Evolutionary conservation across 768 basidiomycete genomes (phyloP), one percentile per base, ranked within the genome.

Genomic region (Kwoniella dejecticola): DNA sequence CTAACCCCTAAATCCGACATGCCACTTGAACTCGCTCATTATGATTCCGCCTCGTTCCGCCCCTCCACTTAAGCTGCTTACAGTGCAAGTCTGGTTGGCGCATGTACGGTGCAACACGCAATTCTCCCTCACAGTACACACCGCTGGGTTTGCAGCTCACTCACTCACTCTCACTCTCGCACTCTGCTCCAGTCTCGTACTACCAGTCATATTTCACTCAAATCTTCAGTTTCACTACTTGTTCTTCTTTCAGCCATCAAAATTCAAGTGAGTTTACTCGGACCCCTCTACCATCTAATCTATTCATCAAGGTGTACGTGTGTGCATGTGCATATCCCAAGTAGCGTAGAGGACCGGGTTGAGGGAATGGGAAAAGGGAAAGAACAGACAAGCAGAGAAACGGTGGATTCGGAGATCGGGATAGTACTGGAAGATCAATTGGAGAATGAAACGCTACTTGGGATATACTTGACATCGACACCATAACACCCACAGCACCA

Each of bases 191-290:
- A 26, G 21, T 24, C 47, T 30, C 30, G 31, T 27, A 41, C 33
- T 53, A 6, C 17, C 30, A 31, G 5, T 27, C 57, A 50, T 49
- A 50, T 59, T 48, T 47, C n/a, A 15, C 13, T 30, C 31, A 59
- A 45, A 49, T 49, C 30, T 29, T 27, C 47, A 42, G 27, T 26
- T 52, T 30, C 38, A 50, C 3, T 19, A 57, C 29, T 30, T 29
- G 3, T 36, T 53, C 27, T 40, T 52, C 29, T 53, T 31, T 50
- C 41, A 63, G 42, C 54, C 61, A 47, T 63, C 53, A 56, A 63
- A 19, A 62, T 54, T 49, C 47, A 63, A 63, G 61, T 62, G 60
- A 62, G 60, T 62, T 52, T 60, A 52, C 47, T 52, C 56, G 44
- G n/a, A n/a, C n/a, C n/a, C n/a, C n/a, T n/a, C n/a, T n/a, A 31